These are phyloP conservation scores for Botrytis cinerea DNA, from an alignment of 2,329 filamentous ascomycete genomes.

Conservation along the genomic window DNA sequence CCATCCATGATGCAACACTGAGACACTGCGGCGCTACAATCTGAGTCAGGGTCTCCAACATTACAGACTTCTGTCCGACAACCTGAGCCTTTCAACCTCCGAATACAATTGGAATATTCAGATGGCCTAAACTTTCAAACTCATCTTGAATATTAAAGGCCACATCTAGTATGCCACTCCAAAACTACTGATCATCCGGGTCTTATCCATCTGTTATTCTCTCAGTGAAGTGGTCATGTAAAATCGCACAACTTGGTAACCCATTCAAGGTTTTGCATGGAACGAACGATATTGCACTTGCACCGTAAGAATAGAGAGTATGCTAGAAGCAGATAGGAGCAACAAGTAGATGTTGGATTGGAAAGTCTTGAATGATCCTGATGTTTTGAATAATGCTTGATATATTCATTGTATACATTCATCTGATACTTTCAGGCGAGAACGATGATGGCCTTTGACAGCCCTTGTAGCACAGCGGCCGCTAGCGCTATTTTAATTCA, in stretches of 20 bases:
- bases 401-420: neutral
- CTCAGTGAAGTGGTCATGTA: neutral
- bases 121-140: neutral
- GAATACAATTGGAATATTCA: neutral
- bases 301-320: neutral
- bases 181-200: neutral
- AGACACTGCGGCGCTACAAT: neutral
- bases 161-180: neutral
- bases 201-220: neutral
- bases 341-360: neutral
- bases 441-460: neutral
- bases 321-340: neutral
- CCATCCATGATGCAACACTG: neutral
- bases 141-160: neutral
- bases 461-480: constrained; percentile 6
- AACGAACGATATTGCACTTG: neutral
- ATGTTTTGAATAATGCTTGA: neutral
- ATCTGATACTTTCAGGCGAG: neutral
- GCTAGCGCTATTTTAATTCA: constrained; percentile 15
- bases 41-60: neutral
- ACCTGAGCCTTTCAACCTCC: neutral
- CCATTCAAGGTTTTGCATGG: neutral
- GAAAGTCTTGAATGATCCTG: neutral
- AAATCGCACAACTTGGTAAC: neutral
- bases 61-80: neutral